Conservation (phyloP, 306 rosid species). For the Casuarina equisetifolia region DNA sequence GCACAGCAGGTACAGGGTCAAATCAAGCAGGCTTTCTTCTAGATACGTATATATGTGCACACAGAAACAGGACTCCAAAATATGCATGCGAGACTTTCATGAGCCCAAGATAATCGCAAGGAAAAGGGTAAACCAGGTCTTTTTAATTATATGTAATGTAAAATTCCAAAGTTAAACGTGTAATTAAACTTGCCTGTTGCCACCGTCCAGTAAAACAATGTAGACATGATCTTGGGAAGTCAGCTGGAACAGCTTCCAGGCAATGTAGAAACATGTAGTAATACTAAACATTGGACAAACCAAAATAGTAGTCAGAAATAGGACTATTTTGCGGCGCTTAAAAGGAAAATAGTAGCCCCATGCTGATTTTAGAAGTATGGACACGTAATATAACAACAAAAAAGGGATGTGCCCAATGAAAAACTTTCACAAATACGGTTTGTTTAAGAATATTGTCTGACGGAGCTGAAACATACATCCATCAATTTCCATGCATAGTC, state of each 20-base stretch:
- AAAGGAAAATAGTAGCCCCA: slow-evolving; percentile 1
- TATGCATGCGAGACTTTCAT: background rate
- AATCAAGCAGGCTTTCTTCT: background rate
- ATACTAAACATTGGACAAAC: slow-evolving; percentile 42
- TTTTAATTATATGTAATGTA: background rate
- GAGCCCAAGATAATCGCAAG: background rate
- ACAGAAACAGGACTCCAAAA: background rate
- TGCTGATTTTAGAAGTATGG: slow-evolving; percentile 2
- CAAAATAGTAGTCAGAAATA: slow-evolving; percentile 20
- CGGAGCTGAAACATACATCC: background rate
- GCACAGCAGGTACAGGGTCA: background rate
- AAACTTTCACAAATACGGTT: background rate
- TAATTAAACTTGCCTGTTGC: slow-evolving; percentile 61
- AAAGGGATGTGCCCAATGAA: background rate
- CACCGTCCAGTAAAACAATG: slow-evolving; percentile 47
- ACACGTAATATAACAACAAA: background rate
- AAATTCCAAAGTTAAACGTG: slow-evolving; percentile 5
- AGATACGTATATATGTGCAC: background rate
- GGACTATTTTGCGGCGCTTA: slow-evolving; percentile 7
- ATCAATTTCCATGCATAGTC: background rate
- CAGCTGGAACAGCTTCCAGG: slow-evolving; percentile 57
- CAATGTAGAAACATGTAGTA: slow-evolving; percentile 59
- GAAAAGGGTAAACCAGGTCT: background rate
- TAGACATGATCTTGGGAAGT: slow-evolving; percentile 64
- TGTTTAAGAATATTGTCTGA: background rate